Conservation (phyloP, 148 eudicot genomes). For the Cornus suecica region DNA sequence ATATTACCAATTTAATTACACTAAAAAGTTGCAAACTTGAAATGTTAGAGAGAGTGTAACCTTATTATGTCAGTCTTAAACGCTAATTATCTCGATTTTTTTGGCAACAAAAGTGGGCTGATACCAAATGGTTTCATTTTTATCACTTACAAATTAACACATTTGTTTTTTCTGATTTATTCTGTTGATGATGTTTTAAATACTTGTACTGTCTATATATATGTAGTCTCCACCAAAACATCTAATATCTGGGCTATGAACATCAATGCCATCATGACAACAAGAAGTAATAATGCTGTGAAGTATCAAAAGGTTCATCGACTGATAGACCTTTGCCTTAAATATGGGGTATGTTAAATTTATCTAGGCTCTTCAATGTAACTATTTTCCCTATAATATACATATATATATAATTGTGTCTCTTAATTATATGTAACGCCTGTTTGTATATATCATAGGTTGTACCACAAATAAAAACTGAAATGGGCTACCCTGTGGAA, state of each 20-base stretch:
- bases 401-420: too few relatives aligned
- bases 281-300: conserved; percentile 14
- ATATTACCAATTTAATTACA: too few relatives aligned
- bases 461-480: conserved; percentile 23
- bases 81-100: too few relatives aligned
- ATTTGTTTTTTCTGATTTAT: too few relatives aligned
- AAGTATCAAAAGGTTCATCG: conserved; percentile 25
- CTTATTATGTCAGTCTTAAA: too few relatives aligned
- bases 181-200: background rate
- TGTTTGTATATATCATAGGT: conserved; percentile 13
- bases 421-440: background rate
- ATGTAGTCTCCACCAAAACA: conserved; percentile 18
- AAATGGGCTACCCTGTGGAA: conserved; percentile 27
- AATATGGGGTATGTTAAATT: conserved; percentile 19
- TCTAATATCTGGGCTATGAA: conserved; percentile 27
- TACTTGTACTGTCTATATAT: background rate
- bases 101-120: too few relatives aligned
- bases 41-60: too few relatives aligned
- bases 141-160: too few relatives aligned
- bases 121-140: too few relatives aligned
- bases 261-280: conserved; percentile 8
- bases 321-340: conserved; percentile 20
- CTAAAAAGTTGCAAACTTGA: too few relatives aligned
- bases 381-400: background rate
- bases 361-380: background rate